Base-by-base conservation (phyloP, 805 yeast species). In the Yarrowia divulgata region DNA sequence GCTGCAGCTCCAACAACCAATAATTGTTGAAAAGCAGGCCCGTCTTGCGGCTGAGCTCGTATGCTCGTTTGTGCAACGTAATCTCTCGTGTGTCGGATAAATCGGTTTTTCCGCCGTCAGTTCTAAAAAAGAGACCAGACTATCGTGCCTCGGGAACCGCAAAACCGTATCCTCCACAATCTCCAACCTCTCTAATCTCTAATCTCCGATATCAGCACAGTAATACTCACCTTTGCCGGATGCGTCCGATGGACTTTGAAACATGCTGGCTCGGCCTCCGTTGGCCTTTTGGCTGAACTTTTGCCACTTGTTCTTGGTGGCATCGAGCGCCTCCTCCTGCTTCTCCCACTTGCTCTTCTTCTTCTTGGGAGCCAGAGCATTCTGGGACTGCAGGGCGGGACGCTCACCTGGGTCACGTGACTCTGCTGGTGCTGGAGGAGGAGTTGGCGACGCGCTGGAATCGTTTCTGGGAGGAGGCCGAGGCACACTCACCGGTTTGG, bases 291-390 rank as follows among this genome's bases (percentile, higher is more conserved):
- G 52, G 34, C 42, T 60, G 42, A 60, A 60, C 52, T 60, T 60
- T 19, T 60, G 50, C 66, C 66, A 60, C 52, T 60, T 60, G 42
- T 60, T 43, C 23, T 60, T 60, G 14, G 66, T 60, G 14, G 39
- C 66, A 18, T 60, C 42, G 7, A 60, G 14, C 8, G 66, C 66
- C 66, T 60, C 66, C 66, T 60, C 66, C 52, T 60, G 66, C 52
- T 60, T 60, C 32, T 60, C 66, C 66, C 66, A 60, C 46, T 60
- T 60, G 66, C 66, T 60, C 52, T 43, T 43, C 29, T 60, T 60
- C 34, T 45, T 42, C 16, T 58, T 60, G 1, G 66, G 66, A 18
- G 66, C 66, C 42, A 60, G 42, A 13, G 66, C 52, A 14, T 45
- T 60, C 43, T 60, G 66, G 8, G 66, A 60, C 32, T 40, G 52